phyloP scores from a whole-genome alignment of 2,329 filamentous ascomycete species.

The Berkeleyomyces basicola region DNA sequence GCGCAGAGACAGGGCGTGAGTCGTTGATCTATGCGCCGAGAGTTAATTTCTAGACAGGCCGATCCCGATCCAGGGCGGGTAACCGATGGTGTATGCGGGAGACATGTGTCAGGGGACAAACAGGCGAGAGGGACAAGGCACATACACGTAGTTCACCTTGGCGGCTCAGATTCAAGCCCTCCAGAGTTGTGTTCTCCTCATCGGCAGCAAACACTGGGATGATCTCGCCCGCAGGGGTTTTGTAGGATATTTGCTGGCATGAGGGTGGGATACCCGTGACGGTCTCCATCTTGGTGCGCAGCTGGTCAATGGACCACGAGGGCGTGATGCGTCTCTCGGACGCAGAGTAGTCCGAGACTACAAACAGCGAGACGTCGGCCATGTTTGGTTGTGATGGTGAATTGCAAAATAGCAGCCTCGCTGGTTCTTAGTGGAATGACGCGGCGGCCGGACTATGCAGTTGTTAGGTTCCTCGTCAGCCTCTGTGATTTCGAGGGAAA shows the following conservation, averaged over 20 bases:
- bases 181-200: slow-evolving; percentile 53
- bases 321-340: slow-evolving; percentile 86
- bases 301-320: slow-evolving; percentile 70
- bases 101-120: background rate
- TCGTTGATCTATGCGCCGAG: slow-evolving; percentile 48
- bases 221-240: slow-evolving; percentile 37
- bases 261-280: slow-evolving; percentile 80
- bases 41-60: too few relatives aligned
- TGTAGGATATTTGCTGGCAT: slow-evolving; percentile 60
- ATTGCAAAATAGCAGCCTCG: background rate
- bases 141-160: slow-evolving; percentile 71
- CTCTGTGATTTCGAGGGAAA: background rate
- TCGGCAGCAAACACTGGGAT: slow-evolving; percentile 51
- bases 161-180: slow-evolving; percentile 47
- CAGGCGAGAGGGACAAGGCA: slow-evolving; percentile 18
- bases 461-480: background rate
- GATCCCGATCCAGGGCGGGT: background rate
- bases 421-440: background rate
- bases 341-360: slow-evolving; percentile 58
- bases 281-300: slow-evolving; percentile 79
- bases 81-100: background rate
- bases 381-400: slow-evolving; percentile 22
- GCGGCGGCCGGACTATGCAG: background rate
- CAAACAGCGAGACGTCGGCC: slow-evolving; percentile 58
- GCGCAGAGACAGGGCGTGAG: slow-evolving; percentile 56